Conservation (phyloP, 495 filamentous ascomycete genomes). For the Platismatia glauca region DNA sequence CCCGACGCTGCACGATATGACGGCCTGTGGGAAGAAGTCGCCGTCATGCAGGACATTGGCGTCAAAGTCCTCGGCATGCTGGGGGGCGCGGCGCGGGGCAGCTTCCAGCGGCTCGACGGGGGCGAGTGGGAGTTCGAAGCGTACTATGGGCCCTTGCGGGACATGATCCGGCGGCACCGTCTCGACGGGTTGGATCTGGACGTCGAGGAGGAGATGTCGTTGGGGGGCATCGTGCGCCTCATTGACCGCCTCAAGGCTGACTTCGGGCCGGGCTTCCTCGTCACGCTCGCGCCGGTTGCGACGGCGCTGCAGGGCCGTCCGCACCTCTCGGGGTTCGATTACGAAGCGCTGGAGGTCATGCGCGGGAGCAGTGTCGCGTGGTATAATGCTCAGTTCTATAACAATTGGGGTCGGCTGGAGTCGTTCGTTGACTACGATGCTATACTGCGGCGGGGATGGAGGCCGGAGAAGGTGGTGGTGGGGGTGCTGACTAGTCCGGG, state of each 20-base stretch:
- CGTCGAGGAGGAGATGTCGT: slow-evolving; percentile 70
- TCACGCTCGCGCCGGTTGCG: slow-evolving; percentile 74
- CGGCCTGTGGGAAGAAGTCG: slow-evolving; percentile 61
- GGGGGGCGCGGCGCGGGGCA: slow-evolving; percentile 67
- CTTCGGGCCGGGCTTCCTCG: slow-evolving; percentile 59
- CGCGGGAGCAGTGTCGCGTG: slow-evolving; percentile 59
- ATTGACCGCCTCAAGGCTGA: slow-evolving; percentile 64
- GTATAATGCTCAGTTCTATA: slow-evolving; percentile 85
- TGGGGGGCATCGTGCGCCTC: slow-evolving; percentile 57
- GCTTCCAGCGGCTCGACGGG: slow-evolving; percentile 56
- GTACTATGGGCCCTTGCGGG: slow-evolving; percentile 57
- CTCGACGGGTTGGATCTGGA: slow-evolving; percentile 75
- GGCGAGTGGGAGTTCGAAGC: slow-evolving; percentile 48
- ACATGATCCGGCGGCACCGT: slow-evolving; percentile 45
- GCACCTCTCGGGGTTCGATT: slow-evolving; percentile 70
- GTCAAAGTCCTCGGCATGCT: slow-evolving; percentile 75
- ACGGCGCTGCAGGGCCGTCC: slow-evolving; percentile 50
- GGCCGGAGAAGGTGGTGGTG: slow-evolving; percentile 55
- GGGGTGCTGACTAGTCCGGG: slow-evolving; percentile 63
- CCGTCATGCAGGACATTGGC: slow-evolving; percentile 51
- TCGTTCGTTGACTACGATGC: slow-evolving; percentile 52
- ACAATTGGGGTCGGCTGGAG: slow-evolving; percentile 61
- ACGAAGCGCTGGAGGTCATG: slow-evolving; percentile 54
- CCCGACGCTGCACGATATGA: slow-evolving; percentile 48
- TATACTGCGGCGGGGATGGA: slow-evolving; percentile 56